Percentiles rank a stretch among this genome's conserved stretches.
These are phyloP conservation scores for Chaetomiaceae sp. DNA, from an alignment of 2,329 filamentous ascomycete genomes.

Conservation along the genomic window DNA sequence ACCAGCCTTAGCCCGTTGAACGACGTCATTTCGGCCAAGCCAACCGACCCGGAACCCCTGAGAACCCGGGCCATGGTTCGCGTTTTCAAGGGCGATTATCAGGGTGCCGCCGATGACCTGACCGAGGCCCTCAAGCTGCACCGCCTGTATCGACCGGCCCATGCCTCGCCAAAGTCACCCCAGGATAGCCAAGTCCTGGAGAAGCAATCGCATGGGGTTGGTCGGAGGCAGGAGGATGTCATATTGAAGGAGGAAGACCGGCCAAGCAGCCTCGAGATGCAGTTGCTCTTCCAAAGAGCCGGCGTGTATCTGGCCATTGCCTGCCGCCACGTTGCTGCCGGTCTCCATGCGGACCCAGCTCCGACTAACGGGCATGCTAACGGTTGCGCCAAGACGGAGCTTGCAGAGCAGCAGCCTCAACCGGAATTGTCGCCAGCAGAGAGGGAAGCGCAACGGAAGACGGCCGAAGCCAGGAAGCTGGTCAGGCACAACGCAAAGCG, in stretches of 20 bases:
- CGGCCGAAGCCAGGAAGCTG: conserved; percentile 59
- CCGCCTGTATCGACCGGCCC: conserved; percentile 50
- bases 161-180: conserved; percentile 38
- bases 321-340: conserved; percentile 57
- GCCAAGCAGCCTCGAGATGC: conserved; percentile 68
- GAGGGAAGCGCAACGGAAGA: conserved; percentile 40
- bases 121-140: conserved; percentile 58
- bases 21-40: conserved; percentile 61
- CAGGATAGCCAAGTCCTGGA: conserved; percentile 45
- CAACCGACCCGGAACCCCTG: conserved; percentile 61
- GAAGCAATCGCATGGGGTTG: conserved; percentile 29
- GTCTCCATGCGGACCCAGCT: conserved; percentile 28
- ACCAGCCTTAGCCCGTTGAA: conserved; percentile 64
- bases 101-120: conserved; percentile 65
- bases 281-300: conserved; percentile 72
- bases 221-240: conserved; percentile 33
- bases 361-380: neutral
- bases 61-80: conserved; percentile 71
- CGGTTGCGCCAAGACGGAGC: neutral
- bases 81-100: conserved; percentile 70
- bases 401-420: conserved; percentile 16
- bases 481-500: conserved; percentile 72
- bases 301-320: conserved; percentile 68
- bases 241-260: conserved; percentile 49
- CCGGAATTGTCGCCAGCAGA: conserved; percentile 40